These are phyloP conservation scores for Thraustochytrium striatum DNA, from an alignment of 352 stramenopile species.

Conservation along the genomic window DNA sequence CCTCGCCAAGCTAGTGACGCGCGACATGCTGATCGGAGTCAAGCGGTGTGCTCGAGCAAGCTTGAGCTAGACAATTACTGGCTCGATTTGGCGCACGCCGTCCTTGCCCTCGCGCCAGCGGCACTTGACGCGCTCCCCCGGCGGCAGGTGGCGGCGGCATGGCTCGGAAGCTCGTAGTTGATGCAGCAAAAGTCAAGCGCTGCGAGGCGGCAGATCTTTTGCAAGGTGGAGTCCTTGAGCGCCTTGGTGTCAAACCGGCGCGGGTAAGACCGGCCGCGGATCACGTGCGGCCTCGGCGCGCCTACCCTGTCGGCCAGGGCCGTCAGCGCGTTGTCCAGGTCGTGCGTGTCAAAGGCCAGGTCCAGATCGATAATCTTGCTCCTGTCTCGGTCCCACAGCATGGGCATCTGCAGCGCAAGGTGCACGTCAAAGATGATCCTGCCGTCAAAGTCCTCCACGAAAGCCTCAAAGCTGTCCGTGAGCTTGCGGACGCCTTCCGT, in stretches of 20 bases:
- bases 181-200: conserved; percentile 9
- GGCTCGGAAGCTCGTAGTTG: not conserved
- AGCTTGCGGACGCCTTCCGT: not conserved
- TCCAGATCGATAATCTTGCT: conserved; percentile 4
- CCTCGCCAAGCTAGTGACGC: conserved; percentile 53
- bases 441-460: conserved; percentile 20
- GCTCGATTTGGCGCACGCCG: too few relatives aligned
- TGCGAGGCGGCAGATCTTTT: not conserved
- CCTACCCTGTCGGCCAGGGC: not conserved
- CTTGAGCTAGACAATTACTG: too few relatives aligned
- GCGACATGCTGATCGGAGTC: conserved; percentile 61
- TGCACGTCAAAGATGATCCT: not conserved
- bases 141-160: not conserved
- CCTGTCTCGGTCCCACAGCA: not conserved
- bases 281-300: not conserved
- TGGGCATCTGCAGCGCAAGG: not conserved
- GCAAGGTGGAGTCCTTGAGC: not conserved
- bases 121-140: not conserved
- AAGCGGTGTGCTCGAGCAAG: too few relatives aligned
- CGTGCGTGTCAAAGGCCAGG: not conserved
- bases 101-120: too few relatives aligned
- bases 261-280: not conserved
- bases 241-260: not conserved
- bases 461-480: not conserved
- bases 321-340: not conserved